A percentile compares a stretch with the other conserved stretches of the same genome.
Conservation (phyloP, 176 grass and related monocot genomes). For the Oryza punctata region DNA sequence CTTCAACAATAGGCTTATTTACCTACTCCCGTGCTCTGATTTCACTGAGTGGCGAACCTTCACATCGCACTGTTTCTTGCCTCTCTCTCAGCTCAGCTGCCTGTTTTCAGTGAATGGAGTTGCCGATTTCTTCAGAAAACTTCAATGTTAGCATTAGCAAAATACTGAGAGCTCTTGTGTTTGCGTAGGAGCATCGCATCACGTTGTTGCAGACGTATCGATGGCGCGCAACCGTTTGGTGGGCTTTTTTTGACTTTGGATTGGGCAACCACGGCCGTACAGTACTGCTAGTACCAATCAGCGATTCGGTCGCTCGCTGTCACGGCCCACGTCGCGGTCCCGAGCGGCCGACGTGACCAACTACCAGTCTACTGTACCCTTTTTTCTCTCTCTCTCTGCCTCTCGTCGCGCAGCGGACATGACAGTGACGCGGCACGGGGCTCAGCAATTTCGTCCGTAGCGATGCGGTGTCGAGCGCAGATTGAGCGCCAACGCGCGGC, state of each 20-base stretch:
- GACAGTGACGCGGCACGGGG: neutral
- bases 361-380: slow-evolving; percentile 38
- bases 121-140: neutral
- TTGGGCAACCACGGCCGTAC: too few relatives aligned
- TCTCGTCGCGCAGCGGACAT: neutral
- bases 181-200: too few relatives aligned
- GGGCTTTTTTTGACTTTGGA: neutral
- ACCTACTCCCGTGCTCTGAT: neutral
- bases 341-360: slow-evolving; percentile 34
- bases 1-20: neutral
- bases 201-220: neutral
- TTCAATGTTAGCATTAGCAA: neutral
- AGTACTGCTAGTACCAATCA: neutral
- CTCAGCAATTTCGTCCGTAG: slow-evolving; percentile 34
- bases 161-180: neutral
- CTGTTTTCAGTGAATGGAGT: neutral
- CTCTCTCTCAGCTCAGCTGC: neutral
- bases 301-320: slow-evolving; percentile 19
- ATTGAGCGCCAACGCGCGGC: slow-evolving; percentile 31
- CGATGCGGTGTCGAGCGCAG: slow-evolving; percentile 36
- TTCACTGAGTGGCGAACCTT: neutral
- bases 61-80: neutral
- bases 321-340: slow-evolving; percentile 22
- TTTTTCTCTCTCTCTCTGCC: neutral
- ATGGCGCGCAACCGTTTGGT: neutral